phyloP scores from a whole-genome alignment of 371 early-diverging fungal genomes.

The Chytridium lagenaria region DNA sequence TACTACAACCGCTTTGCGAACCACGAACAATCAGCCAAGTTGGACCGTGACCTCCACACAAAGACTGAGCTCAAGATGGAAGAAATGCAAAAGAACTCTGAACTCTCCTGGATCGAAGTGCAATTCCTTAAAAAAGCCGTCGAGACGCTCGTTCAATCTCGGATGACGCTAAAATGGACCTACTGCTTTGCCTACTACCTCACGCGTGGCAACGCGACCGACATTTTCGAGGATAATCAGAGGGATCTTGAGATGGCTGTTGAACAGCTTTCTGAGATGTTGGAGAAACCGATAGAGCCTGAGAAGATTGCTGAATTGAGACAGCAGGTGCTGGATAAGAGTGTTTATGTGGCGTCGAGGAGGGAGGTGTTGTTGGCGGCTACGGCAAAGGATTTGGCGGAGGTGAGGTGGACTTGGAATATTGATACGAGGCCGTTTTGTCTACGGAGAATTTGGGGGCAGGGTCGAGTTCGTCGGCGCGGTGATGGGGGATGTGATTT shows the following conservation, averaged over 20 bases:
- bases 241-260: slow-evolving; percentile 94
- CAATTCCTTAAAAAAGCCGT: slow-evolving; percentile 94
- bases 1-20: slow-evolving; percentile 97
- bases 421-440: slow-evolving; percentile 18
- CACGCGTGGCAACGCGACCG: slow-evolving; percentile 80
- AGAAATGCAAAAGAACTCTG: slow-evolving; percentile 86
- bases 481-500: background rate
- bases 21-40: slow-evolving; percentile 92
- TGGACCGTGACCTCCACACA: slow-evolving; percentile 83
- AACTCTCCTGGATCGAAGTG: slow-evolving; percentile 97
- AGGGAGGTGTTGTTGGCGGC: slow-evolving; percentile 80
- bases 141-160: slow-evolving; percentile 83
- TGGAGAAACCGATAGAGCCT: slow-evolving; percentile 79
- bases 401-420: slow-evolving; percentile 69
- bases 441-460: background rate
- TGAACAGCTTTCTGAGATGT: slow-evolving; percentile 84
- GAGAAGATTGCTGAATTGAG: slow-evolving; percentile 77
- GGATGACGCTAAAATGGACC: slow-evolving; percentile 94
- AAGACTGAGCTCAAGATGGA: slow-evolving; percentile 96
- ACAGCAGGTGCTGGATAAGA: slow-evolving; percentile 82
- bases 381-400: slow-evolving; percentile 76
- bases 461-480: background rate
- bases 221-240: slow-evolving; percentile 97
- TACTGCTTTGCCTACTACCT: slow-evolving; percentile 96
- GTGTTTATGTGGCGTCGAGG: slow-evolving; percentile 75